Percentiles rank a stretch among this genome's conserved stretches.
Evolutionary conservation across 805 yeast genomes (phyloP).

Genomic region (Candida montana): DNA sequence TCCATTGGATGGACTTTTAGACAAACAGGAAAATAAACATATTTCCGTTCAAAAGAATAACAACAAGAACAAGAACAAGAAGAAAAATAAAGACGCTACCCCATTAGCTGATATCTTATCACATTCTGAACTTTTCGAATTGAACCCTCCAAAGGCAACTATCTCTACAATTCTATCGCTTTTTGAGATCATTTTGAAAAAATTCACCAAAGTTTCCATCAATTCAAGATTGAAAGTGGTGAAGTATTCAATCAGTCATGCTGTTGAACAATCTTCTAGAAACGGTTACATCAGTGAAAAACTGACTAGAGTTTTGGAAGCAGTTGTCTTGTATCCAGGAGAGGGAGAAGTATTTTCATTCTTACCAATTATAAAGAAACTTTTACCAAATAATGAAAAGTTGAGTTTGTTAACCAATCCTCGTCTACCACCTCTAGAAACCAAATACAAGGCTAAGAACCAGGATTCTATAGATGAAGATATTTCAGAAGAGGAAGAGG

Average conservation of each 20-base stretch:
- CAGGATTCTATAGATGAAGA: slow-evolving; percentile 24
- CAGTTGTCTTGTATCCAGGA: slow-evolving; percentile 66
- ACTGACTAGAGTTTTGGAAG: slow-evolving; percentile 39
- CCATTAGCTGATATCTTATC: slow-evolving; percentile 67
- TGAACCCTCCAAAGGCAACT: slow-evolving; percentile 36
- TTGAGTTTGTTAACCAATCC: slow-evolving; percentile 67
- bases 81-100: slow-evolving; percentile 36
- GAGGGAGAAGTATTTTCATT: slow-evolving; percentile 51
- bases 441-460: slow-evolving; percentile 18
- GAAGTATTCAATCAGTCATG: slow-evolving; percentile 36
- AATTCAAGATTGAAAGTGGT: slow-evolving; percentile 58
- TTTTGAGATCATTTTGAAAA: slow-evolving; percentile 42
- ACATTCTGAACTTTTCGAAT: slow-evolving; percentile 51
- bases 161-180: slow-evolving; percentile 32
- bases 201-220: slow-evolving; percentile 47
- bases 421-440: slow-evolving; percentile 50
- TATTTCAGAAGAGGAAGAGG: slow-evolving; percentile 24
- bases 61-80: slow-evolving; percentile 39
- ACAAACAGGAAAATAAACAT: slow-evolving; percentile 32
- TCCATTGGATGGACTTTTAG: slow-evolving; percentile 25
- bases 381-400: slow-evolving; percentile 44
- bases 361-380: slow-evolving; percentile 60
- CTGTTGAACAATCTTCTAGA: slow-evolving; percentile 27
- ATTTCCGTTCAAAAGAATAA: slow-evolving; percentile 13
- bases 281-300: slow-evolving; percentile 25